phyloP scores from a whole-genome alignment of 768 basidiomycete species.

The Sarcodon sp. region DNA sequence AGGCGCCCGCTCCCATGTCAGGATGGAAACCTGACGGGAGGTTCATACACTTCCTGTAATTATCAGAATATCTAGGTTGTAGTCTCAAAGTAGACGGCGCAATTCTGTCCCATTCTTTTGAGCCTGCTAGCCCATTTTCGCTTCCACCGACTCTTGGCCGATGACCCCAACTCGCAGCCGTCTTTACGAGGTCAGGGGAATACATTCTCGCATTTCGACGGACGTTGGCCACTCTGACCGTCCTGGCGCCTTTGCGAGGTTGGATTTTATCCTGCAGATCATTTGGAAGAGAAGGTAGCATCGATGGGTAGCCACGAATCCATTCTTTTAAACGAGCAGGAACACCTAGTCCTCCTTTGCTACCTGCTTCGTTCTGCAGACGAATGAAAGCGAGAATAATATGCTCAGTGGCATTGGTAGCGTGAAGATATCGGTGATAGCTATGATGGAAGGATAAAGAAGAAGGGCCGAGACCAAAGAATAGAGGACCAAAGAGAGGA shows the following conservation, averaged over 20 bases:
- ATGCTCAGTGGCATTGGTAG: slow-evolving; percentile 85
- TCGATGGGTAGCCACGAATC: slow-evolving; percentile 82
- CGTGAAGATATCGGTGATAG: slow-evolving; percentile 64
- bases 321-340: slow-evolving; percentile 84
- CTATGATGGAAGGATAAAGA: slow-evolving; percentile 40
- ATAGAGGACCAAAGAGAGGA: slow-evolving; percentile 76
- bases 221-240: slow-evolving; percentile 66
- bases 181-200: slow-evolving; percentile 72
- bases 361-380: slow-evolving; percentile 50
- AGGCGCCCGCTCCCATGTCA: slow-evolving; percentile 16
- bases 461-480: slow-evolving; percentile 67
- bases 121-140: slow-evolving; percentile 35
- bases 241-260: slow-evolving; percentile 64
- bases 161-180: slow-evolving; percentile 34
- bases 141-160: slow-evolving; percentile 19
- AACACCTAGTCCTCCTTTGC: slow-evolving; percentile 44
- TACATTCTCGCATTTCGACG: slow-evolving; percentile 81
- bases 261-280: slow-evolving; percentile 39
- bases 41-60: slow-evolving; percentile 68
- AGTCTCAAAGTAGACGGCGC: slow-evolving; percentile 48
- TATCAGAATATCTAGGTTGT: slow-evolving; percentile 58
- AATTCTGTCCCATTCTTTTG: slow-evolving; percentile 72
- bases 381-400: slow-evolving; percentile 85
- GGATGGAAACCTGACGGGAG: slow-evolving; percentile 51
- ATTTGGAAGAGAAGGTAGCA: slow-evolving; percentile 46